Conservation (phyloP, 2,329 filamentous ascomycete species). For the Dryadomyces sulphureus region DNA sequence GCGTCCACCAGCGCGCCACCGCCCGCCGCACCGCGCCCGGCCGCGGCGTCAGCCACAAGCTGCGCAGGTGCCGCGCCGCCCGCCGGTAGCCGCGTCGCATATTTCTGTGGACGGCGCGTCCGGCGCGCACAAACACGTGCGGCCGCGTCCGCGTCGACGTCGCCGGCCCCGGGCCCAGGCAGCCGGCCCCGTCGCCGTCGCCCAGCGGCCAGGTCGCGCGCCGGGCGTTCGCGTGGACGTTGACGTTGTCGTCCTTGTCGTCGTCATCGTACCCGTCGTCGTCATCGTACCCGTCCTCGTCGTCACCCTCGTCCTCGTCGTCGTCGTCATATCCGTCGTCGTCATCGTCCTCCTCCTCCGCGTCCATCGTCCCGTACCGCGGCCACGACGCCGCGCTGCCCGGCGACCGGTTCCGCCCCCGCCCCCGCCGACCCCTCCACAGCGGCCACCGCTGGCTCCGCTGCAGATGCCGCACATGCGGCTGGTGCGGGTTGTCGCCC, state of each 20-base stretch:
- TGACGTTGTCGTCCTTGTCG: background rate
- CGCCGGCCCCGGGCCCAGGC: too few relatives aligned
- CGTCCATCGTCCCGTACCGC: conserved; percentile 1
- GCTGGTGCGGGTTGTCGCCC: background rate
- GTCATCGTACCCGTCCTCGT: conserved; percentile 16
- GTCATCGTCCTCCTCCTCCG: conserved; percentile 4
- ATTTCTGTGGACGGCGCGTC: conserved; percentile 13
- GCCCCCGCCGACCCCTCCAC: background rate
- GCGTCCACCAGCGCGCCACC: conserved; percentile 48
- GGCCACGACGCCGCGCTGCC: background rate
- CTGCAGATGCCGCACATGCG: conserved; percentile 4
- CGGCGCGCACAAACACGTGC: background rate
- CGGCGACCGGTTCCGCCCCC: background rate
- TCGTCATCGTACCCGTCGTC: conserved; percentile 17
- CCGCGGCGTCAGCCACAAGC: conserved; percentile 47
- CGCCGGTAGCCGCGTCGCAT: conserved; percentile 13
- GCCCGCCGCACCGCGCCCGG: conserved; percentile 41
- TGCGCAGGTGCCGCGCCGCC: conserved; percentile 22
- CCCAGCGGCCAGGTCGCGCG: too few relatives aligned
- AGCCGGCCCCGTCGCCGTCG: too few relatives aligned
- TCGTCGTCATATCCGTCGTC: conserved; percentile 4
- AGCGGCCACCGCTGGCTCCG: background rate
- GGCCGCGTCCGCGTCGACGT: too few relatives aligned
- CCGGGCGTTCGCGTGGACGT: background rate
- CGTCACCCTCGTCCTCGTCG: conserved; percentile 16